Conservation (phyloP, 2,329 filamentous ascomycete species). For the Colletotrichum chrysophilum region DNA sequence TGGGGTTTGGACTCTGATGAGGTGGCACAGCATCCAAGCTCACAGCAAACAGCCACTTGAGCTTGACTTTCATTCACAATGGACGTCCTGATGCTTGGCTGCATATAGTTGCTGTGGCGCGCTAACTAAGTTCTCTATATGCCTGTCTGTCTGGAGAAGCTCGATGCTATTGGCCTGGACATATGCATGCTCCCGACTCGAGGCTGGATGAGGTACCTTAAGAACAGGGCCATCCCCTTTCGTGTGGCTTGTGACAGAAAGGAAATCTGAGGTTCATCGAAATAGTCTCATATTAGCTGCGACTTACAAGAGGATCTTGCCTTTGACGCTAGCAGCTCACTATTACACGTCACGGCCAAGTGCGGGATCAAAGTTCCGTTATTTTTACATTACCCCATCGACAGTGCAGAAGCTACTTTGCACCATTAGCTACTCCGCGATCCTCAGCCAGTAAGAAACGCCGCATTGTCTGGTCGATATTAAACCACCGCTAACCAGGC, state of each 20-base stretch:
- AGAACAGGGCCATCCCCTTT: not conserved
- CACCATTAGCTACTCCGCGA: not conserved
- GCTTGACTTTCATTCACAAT: not conserved
- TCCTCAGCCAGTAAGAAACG: not conserved
- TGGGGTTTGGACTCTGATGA: not conserved
- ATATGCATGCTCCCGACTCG: not conserved
- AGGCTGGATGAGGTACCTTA: not conserved
- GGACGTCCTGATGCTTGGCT: not conserved
- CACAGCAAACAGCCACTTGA: not conserved
- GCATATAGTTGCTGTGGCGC: constrained; percentile 4
- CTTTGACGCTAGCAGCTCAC: not conserved
- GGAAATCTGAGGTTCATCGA: not conserved
- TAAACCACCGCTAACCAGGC: not conserved
- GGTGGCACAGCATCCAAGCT: not conserved
- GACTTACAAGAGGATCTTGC: not conserved
- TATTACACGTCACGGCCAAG: not conserved
- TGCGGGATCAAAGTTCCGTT: not conserved
- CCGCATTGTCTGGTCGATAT: not conserved
- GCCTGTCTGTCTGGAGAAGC: not conserved
- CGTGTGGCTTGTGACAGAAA: not conserved
- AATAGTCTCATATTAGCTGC: not conserved
- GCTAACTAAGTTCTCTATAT: not conserved
- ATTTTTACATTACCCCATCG: not conserved
- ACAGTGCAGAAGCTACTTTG: not conserved
- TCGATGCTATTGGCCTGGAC: not conserved